phyloP scores from a whole-genome alignment of 176 grass and related monocot genomes.

The Triticum urartu region DNA sequence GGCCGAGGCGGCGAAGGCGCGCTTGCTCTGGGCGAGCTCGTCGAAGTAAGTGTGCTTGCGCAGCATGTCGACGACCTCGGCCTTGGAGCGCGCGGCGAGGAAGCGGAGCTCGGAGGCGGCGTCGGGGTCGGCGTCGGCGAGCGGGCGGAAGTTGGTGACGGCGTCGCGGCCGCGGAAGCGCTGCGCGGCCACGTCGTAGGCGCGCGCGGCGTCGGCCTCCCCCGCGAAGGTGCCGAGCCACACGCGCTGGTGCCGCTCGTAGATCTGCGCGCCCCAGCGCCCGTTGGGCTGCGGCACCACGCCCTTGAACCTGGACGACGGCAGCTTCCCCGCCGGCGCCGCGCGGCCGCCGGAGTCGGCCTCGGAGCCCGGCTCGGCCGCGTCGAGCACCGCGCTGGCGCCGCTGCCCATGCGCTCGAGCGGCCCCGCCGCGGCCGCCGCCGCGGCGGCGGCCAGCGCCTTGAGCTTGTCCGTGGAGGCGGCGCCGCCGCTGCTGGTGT shows the following conservation, averaged over 20 bases:
- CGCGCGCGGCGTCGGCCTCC: conserved; percentile 64
- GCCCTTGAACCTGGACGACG: conserved; percentile 80
- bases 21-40: conserved; percentile 69
- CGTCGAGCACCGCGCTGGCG: conserved; percentile 51
- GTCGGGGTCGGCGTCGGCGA: conserved; percentile 45
- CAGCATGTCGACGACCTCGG: conserved; percentile 96
- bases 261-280: conserved; percentile 98
- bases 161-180: conserved; percentile 94
- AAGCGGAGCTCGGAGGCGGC: conserved; percentile 57
- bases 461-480: conserved; percentile 44
- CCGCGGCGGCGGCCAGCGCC: conserved; percentile 22
- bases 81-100: conserved; percentile 70
- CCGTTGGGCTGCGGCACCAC: conserved; percentile 99
- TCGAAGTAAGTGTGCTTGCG: conserved; percentile 95
- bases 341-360: conserved; percentile 16
- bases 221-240: conserved; percentile 92
- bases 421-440: background rate
- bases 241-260: conserved; percentile 93
- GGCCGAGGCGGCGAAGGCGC: conserved; percentile 8
- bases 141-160: conserved; percentile 82
- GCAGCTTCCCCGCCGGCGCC: conserved; percentile 37
- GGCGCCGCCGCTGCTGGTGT: conserved; percentile 20
- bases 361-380: conserved; percentile 46
- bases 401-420: conserved; percentile 51
- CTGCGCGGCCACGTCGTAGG: conserved; percentile 92